Evolutionary conservation across 1,139 yeast genomes (phyloP).

Genomic region (Kodamaea alishanica): DNA sequence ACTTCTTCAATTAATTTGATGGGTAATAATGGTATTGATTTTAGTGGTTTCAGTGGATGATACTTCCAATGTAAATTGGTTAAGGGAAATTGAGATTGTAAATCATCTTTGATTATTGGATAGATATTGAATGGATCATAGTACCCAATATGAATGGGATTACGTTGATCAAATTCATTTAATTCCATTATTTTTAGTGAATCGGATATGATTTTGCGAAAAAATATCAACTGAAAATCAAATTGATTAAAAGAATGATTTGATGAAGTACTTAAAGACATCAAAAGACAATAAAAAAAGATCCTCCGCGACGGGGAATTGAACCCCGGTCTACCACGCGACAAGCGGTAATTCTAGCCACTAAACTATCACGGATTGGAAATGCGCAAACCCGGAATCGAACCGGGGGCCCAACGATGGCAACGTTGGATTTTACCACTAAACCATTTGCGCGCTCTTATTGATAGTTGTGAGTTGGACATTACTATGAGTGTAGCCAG

Average conservation of each 20-base stretch:
- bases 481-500: too few relatives aligned
- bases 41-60: constrained; percentile 49
- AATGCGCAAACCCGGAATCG: too few relatives aligned
- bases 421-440: too few relatives aligned
- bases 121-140: constrained; percentile 83
- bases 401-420: too few relatives aligned
- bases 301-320: constrained; percentile 71
- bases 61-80: constrained; percentile 79
- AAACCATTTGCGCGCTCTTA: too few relatives aligned
- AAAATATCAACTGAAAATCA: not conserved
- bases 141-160: constrained; percentile 55
- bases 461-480: too few relatives aligned
- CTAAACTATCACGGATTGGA: constrained; percentile 44
- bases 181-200: constrained; percentile 12
- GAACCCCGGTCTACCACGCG: constrained; percentile 70
- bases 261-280: too few relatives aligned
- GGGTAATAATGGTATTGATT: constrained; percentile 65
- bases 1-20: constrained; percentile 62
- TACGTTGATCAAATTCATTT: constrained; percentile 17
- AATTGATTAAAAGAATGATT: too few relatives aligned
- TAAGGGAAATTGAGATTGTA: constrained; percentile 57
- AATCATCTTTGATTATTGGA: constrained; percentile 48
- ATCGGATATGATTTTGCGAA: not conserved
- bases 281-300: too few relatives aligned
- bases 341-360: constrained; percentile 48